phyloP scores from a whole-genome alignment of 352 stramenopile species.

The Phytophthora palmivora region DNA sequence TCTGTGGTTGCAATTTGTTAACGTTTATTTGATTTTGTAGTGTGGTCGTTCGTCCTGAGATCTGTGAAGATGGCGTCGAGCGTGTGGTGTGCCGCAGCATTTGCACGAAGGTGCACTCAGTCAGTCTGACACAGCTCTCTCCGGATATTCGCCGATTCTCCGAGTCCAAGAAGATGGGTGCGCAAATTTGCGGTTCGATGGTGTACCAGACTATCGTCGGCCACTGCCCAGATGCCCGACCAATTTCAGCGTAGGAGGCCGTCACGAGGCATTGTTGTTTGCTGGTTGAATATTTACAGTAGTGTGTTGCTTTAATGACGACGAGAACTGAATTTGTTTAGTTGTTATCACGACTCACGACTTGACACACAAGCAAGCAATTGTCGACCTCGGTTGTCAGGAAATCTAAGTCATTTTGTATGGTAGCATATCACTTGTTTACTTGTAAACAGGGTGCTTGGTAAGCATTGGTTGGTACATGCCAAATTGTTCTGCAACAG shows the following conservation, averaged over 20 bases:
- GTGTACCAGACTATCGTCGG: slow-evolving; percentile 43
- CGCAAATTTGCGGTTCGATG: slow-evolving; percentile 39
- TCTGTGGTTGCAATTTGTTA: slow-evolving; percentile 9
- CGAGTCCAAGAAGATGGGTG: slow-evolving; percentile 43
- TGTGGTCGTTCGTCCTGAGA: slow-evolving; percentile 39
- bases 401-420: too few relatives aligned
- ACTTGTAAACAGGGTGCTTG: too few relatives aligned
- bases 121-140: slow-evolving; percentile 24
- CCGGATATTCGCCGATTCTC: slow-evolving; percentile 35
- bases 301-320: slow-evolving; percentile 15
- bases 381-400: too few relatives aligned
- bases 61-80: slow-evolving; percentile 43
- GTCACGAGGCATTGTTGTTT: background rate
- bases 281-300: slow-evolving; percentile 37
- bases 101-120: slow-evolving; percentile 46
- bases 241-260: slow-evolving; percentile 27
- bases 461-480: too few relatives aligned
- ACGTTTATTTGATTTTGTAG: slow-evolving; percentile 24
- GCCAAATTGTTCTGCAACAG: too few relatives aligned
- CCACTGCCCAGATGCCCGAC: slow-evolving; percentile 32
- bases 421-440: too few relatives aligned
- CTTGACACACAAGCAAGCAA: too few relatives aligned
- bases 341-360: too few relatives aligned
- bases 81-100: slow-evolving; percentile 45
- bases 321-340: too few relatives aligned